Base-by-base conservation (phyloP, 2,329 filamentous ascomycete genomes). In the Xylaria sp. region DNA sequence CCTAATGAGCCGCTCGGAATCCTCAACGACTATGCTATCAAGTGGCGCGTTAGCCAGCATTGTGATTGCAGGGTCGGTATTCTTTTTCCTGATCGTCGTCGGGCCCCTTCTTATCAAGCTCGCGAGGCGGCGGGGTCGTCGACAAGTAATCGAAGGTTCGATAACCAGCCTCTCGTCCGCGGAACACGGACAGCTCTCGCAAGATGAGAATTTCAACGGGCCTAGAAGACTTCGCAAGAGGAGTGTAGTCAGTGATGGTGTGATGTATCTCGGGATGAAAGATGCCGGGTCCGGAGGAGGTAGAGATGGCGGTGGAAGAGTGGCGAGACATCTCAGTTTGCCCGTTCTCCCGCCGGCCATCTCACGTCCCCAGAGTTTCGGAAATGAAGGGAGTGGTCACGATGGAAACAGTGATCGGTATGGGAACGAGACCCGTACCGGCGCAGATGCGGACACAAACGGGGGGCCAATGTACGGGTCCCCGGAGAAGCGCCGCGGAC, bases 1-100 rank as follows among this genome's bases (percentile, higher is more conserved):
- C 18, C 20, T 65, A 2, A 15, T 10, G 9, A 32, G 23, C 57
- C 66, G 53, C 23, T 56, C 60, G 0, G 43, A 10, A 9, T 18
- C 60, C 28, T 8, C 58, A 3, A 53, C 34, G 3, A 30, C 48
- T 30, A 32, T 39, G 5, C 71, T 80, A 41, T 78, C 77, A 3
- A 74, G 76, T n/a, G 78, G 79, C 23, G 76, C 73, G 23, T 75
- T 82, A 63, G 73, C 86, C 39, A 80, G 80, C 62, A 83, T 87
- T 62, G 81, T 82, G 13, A 70, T 88, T 30, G 81, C 81, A 36
- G 84, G 84, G n/a, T 82, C 83, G 18, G 72, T 83, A 2, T 61
- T 85, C 7, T 66, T 87, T 15, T 84, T 85, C 72, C 76, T 85
- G 71, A 74, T 80, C 1, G 76, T 72, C 8, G 65, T 86, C 7